phyloP scores from a whole-genome alignment of 306 rosid genomes.

The Acacia melanoxylon region DNA sequence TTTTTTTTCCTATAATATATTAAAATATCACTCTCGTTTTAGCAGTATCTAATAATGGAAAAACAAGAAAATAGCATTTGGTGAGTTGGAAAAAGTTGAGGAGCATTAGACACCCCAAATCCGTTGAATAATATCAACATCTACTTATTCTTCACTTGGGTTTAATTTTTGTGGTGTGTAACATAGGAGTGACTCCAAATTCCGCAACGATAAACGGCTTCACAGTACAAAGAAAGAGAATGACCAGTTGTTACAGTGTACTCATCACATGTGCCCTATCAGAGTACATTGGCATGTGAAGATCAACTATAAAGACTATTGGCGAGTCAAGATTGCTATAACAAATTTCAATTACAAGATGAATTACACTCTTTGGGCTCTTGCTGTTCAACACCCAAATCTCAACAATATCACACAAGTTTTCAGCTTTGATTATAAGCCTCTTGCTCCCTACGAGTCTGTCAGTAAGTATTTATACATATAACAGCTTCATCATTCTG shows the following conservation, averaged over 20 bases:
- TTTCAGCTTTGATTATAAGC: constrained; percentile 90
- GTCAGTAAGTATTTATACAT: constrained; percentile 57
- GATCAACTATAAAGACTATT: constrained; percentile 80
- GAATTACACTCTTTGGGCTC: constrained; percentile 86
- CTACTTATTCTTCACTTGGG: not conserved
- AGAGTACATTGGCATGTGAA: constrained; percentile 95
- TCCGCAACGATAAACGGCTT: constrained; percentile 50
- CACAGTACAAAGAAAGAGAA: constrained; percentile 71
- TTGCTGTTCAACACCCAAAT: constrained; percentile 89
- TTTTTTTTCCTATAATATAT: no score
- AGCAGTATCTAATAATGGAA: no score
- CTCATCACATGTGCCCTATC: constrained; percentile 93
- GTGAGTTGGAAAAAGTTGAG: no score
- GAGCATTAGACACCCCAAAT: no score
- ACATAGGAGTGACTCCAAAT: constrained; percentile 64
- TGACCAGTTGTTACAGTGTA: constrained; percentile 72
- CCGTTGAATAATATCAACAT: not conserved
- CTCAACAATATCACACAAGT: constrained; percentile 88
- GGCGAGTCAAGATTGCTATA: constrained; percentile 80
- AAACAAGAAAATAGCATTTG: no score
- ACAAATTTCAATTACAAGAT: constrained; percentile 79
- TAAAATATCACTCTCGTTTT: no score
- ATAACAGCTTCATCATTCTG: not conserved
- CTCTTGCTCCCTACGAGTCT: constrained; percentile 67
- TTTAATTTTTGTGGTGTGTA: not conserved